phyloP scores from a whole-genome alignment of 2,329 filamentous ascomycete genomes.

The Alternaria arbusti region DNA sequence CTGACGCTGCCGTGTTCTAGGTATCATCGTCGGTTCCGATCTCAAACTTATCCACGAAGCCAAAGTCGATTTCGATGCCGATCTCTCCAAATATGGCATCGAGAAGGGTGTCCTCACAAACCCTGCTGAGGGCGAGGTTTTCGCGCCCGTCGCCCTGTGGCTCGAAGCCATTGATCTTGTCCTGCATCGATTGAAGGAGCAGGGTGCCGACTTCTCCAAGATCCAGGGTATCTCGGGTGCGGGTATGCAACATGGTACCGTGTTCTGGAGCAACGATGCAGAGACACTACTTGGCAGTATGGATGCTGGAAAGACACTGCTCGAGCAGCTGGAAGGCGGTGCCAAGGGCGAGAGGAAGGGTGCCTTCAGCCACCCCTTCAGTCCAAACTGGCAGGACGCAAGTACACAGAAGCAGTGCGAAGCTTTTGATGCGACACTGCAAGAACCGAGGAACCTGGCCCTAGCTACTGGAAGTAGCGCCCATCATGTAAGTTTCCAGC shows the following conservation, averaged over 20 bases:
- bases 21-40: constrained; percentile 81
- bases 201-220: constrained; percentile 73
- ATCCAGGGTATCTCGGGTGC: constrained; percentile 87
- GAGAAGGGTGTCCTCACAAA: constrained; percentile 88
- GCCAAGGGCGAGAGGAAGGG: constrained; percentile 50
- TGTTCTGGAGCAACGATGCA: constrained; percentile 83
- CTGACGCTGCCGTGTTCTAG: constrained; percentile 53
- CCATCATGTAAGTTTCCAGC: constrained; percentile 74
- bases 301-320: constrained; percentile 65
- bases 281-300: constrained; percentile 68
- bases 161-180: constrained; percentile 91
- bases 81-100: constrained; percentile 73
- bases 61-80: constrained; percentile 93
- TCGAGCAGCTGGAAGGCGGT: constrained; percentile 69
- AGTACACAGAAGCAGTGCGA: constrained; percentile 94
- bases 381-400: constrained; percentile 97
- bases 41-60: constrained; percentile 82
- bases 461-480: constrained; percentile 87
- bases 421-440: constrained; percentile 77
- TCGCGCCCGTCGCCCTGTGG: constrained; percentile 92
- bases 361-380: constrained; percentile 83
- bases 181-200: constrained; percentile 71
- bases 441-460: constrained; percentile 72
- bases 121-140: constrained; percentile 84
- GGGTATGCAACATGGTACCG: constrained; percentile 96